Conservation (phyloP, 73 alveolate genomes). For the Tetrahymena malaccensis region DNA sequence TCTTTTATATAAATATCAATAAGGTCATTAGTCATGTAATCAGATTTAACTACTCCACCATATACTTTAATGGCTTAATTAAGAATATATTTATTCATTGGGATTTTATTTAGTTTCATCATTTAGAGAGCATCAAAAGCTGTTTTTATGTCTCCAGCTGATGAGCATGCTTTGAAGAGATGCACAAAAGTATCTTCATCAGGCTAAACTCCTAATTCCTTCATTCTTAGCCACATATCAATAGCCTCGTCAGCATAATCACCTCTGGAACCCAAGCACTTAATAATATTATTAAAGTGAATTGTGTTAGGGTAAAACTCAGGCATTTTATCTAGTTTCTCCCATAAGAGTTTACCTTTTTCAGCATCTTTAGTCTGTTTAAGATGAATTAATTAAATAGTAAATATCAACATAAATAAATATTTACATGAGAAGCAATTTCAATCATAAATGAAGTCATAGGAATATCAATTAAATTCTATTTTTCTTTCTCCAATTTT, state of each 20-base stretch:
- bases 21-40: conserved; percentile 29
- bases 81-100: conserved; percentile 48
- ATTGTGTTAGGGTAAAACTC: conserved; percentile 51
- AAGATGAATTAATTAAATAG: background rate
- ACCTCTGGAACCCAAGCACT: conserved; percentile 53
- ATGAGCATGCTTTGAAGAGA: conserved; percentile 57
- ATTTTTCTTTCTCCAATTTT: background rate
- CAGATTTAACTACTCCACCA: conserved; percentile 48
- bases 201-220: conserved; percentile 30
- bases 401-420: background rate
- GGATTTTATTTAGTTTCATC: conserved; percentile 37
- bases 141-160: conserved; percentile 51
- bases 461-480: background rate
- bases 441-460: conserved; percentile 66
- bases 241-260: conserved; percentile 64
- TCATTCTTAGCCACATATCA: conserved; percentile 57
- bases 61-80: conserved; percentile 57
- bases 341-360: conserved; percentile 48
- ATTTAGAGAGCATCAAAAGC: conserved; percentile 53
- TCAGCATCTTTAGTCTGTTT: conserved; percentile 58
- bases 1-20: conserved; percentile 48
- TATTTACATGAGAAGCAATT: conserved; percentile 48
- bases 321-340: conserved; percentile 22
- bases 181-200: conserved; percentile 67
- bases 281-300: conserved; percentile 50